Evolutionary conservation across 495 filamentous ascomycete species (phyloP).

Genomic region (Xylaria palmicola): DNA sequence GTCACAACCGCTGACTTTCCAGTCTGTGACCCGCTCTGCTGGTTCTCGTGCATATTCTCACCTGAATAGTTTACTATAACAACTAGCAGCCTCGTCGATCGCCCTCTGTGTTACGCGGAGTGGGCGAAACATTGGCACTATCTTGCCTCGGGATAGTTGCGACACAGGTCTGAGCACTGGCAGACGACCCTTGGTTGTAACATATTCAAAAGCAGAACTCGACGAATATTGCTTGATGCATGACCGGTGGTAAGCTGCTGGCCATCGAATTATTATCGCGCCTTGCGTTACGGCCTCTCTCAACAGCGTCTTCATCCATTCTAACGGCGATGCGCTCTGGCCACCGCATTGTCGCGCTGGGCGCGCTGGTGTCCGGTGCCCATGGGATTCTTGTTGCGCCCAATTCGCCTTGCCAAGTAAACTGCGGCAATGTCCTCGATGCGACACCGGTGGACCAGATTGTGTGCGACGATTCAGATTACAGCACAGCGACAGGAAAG

Average conservation of each 20-base stretch:
- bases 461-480: conserved; percentile 34
- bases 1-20: background rate
- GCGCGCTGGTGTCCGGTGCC: conserved; percentile 1
- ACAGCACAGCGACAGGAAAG: conserved; percentile 28
- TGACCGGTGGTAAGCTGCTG: background rate
- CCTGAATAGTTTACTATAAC: background rate
- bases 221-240: background rate
- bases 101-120: background rate
- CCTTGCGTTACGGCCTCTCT: background rate
- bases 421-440: conserved; percentile 45
- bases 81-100: background rate
- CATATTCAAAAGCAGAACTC: background rate
- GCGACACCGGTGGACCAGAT: conserved; percentile 41
- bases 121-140: background rate
- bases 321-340: background rate
- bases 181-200: background rate
- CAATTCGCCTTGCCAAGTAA: conserved; percentile 35
- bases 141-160: background rate
- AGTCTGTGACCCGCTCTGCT: background rate
- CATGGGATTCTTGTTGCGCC: background rate
- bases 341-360: background rate
- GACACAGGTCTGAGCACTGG: background rate
- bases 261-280: background rate
- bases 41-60: background rate
- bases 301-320: background rate